Evolutionary conservation across 2,329 filamentous ascomycete species (phyloP).

Genomic region (Aspergillus ibericus): DNA sequence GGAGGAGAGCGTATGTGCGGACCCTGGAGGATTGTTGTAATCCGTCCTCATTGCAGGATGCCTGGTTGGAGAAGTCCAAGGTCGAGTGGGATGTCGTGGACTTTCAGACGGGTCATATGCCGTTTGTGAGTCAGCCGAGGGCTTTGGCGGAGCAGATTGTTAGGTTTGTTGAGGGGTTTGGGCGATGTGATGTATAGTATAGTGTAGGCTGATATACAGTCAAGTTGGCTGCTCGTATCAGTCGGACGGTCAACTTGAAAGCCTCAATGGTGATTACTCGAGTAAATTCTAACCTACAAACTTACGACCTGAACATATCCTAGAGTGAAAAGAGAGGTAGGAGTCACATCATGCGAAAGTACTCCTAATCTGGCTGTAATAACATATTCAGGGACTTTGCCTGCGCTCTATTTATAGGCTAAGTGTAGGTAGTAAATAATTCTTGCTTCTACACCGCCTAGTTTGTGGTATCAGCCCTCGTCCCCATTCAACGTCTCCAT

Average conservation of each 20-base stretch:
- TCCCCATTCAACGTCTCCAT: conserved; percentile 1
- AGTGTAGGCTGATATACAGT: neutral
- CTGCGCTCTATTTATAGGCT: neutral
- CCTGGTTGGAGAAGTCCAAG: conserved; percentile 11
- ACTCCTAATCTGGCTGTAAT: too few species aligned
- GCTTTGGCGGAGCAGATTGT: conserved; percentile 5
- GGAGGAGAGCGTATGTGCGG: conserved; percentile 8
- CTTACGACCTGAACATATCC: neutral
- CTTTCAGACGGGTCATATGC: conserved; percentile 10
- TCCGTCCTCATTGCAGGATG: conserved; percentile 5
- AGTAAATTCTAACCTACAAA: neutral
- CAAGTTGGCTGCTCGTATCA: neutral
- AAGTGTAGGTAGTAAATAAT: neutral
- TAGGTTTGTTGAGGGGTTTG: conserved; percentile 3
- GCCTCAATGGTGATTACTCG: neutral
- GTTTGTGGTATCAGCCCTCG: neutral
- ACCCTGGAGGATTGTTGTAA: conserved; percentile 7
- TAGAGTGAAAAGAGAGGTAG: neutral
- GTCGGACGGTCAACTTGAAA: neutral
- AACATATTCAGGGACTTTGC: neutral
- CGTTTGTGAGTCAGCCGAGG: conserved; percentile 6
- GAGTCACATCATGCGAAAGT: too few species aligned
- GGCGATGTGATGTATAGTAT: neutral
- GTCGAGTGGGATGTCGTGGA: conserved; percentile 10
- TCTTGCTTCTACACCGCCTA: neutral